These are phyloP conservation scores for Colletotrichum gigasporum DNA, from an alignment of 2,329 filamentous ascomycete species.

Conservation along the genomic window DNA sequence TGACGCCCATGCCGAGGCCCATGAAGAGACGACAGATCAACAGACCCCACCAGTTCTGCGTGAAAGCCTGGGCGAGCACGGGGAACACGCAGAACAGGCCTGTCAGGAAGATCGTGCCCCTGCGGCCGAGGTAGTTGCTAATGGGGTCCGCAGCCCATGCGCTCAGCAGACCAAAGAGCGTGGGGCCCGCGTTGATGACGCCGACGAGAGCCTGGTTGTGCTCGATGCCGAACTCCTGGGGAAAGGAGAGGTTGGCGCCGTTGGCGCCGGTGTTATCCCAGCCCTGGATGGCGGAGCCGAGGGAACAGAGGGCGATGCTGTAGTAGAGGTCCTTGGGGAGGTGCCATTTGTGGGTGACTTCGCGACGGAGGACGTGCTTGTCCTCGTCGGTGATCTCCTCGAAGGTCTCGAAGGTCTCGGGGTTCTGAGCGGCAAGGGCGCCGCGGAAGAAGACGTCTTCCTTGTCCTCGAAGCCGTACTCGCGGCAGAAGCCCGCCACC, in stretches of 20 bases:
- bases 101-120: constrained; percentile 59
- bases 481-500: constrained; percentile 37
- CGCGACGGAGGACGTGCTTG: constrained; percentile 35
- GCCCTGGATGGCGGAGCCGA: constrained; percentile 45
- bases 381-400: constrained; percentile 38
- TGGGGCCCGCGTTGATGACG: constrained; percentile 58
- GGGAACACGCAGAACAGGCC: constrained; percentile 65
- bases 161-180: constrained; percentile 34
- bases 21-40: constrained; percentile 61
- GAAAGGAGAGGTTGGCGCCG: constrained; percentile 50
- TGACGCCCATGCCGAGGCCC: constrained; percentile 76
- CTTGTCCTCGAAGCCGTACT: constrained; percentile 39
- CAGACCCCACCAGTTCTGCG: constrained; percentile 61
- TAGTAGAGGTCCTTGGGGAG: constrained; percentile 39
- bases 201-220: constrained; percentile 63
- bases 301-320: constrained; percentile 40
- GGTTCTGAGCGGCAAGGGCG: constrained; percentile 40
- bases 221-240: constrained; percentile 45
- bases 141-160: constrained; percentile 49
- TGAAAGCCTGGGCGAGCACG: constrained; percentile 62
- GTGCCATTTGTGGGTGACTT: constrained; percentile 41
- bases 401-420: constrained; percentile 31
- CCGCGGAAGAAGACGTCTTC: constrained; percentile 39
- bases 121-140: constrained; percentile 39
- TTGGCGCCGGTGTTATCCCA: constrained; percentile 57